phyloP scores from a whole-genome alignment of 306 rosid genomes.

The Ormosia emarginata region DNA sequence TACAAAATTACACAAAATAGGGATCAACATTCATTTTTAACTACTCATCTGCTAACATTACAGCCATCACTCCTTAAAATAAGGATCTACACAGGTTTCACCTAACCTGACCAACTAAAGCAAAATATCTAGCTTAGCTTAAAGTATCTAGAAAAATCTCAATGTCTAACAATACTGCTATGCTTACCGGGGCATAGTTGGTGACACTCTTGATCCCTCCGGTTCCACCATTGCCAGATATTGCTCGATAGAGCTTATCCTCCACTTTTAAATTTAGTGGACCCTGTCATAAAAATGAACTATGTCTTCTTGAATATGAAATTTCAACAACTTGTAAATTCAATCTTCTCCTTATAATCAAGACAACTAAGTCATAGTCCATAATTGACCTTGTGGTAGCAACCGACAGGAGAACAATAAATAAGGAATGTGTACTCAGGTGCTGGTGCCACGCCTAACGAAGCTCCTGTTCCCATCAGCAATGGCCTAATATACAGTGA shows the following conservation, averaged over 20 bases:
- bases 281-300: slow-evolving; percentile 25
- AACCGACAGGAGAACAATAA: slow-evolving; percentile 48
- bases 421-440: slow-evolving; percentile 52
- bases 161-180: too few species aligned
- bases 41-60: too few species aligned
- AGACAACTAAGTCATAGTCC: background rate
- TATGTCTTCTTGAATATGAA: background rate
- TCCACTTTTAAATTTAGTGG: slow-evolving; percentile 41
- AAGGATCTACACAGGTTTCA: too few species aligned
- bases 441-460: slow-evolving; percentile 47
- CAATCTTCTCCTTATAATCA: background rate
- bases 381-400: slow-evolving; percentile 42
- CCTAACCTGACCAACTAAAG: too few species aligned
- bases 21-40: too few species aligned
- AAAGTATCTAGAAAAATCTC: too few species aligned
- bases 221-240: slow-evolving; percentile 53
- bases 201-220: slow-evolving; percentile 60
- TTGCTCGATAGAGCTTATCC: slow-evolving; percentile 42
- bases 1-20: too few species aligned
- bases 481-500: slow-evolving; percentile 60
- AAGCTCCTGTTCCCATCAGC: slow-evolving; percentile 61
- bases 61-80: too few species aligned
- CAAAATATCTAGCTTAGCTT: too few species aligned
- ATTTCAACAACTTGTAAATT: background rate
- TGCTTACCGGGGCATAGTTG: slow-evolving; percentile 64